Percentiles rank a stretch among this genome's conserved stretches.
Conservation (phyloP, 176 grass and related monocot genomes). For the Alopecurus myosuroides region DNA sequence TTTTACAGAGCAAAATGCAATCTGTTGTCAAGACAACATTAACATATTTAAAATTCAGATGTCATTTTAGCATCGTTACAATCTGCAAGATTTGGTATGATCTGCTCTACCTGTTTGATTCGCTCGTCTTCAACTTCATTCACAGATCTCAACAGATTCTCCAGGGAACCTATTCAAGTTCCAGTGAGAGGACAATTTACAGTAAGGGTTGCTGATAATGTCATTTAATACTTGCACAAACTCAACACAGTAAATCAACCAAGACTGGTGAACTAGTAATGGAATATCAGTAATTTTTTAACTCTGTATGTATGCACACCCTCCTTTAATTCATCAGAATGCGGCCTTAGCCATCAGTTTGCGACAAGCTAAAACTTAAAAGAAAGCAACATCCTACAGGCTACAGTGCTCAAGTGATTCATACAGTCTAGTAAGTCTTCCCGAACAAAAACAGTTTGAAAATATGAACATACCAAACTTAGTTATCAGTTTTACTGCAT, state of each 20-base stretch:
- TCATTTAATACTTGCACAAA: background rate
- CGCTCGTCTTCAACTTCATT: constrained; percentile 76
- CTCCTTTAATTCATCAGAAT: constrained; percentile 2
- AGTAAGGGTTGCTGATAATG: constrained; percentile 3
- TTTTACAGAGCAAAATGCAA: background rate
- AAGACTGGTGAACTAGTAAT: constrained; percentile 14
- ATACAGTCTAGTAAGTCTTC: background rate
- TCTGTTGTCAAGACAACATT: background rate
- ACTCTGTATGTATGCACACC: background rate
- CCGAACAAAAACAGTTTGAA: background rate
- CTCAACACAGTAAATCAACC: constrained; percentile 3
- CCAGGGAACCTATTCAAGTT: constrained; percentile 72
- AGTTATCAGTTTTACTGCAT: constrained; percentile 76
- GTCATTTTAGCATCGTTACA: background rate
- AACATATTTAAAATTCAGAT: background rate
- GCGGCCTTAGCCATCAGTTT: constrained; percentile 8
- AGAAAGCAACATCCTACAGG: background rate
- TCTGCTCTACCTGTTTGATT: constrained; percentile 57
- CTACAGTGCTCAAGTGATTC: background rate
- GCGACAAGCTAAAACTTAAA: background rate
- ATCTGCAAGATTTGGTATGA: background rate
- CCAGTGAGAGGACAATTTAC: constrained; percentile 17
- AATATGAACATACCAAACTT: constrained; percentile 75
- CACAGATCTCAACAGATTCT: constrained; percentile 72
- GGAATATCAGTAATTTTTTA: background rate